These are phyloP conservation scores for Cokeromyces recurvatus DNA, from an alignment of 371 early-diverging fungal genomes.

Conservation along the genomic window DNA sequence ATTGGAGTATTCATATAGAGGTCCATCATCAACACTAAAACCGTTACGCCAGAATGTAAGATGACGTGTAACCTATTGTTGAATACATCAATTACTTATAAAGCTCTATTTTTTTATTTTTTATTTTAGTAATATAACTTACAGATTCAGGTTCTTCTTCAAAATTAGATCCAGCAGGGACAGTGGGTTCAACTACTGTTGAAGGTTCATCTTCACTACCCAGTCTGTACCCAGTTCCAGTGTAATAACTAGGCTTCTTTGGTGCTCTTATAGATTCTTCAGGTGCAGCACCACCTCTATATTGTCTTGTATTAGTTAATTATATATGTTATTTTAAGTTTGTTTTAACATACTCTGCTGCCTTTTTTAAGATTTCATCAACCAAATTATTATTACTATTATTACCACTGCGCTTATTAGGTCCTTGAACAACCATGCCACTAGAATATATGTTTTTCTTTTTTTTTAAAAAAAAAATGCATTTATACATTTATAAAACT, in stretches of 20 bases:
- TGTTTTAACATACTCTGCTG: slow-evolving; percentile 58
- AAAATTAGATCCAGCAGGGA: slow-evolving; percentile 5
- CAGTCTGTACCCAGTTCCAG: slow-evolving; percentile 63
- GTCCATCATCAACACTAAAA: slow-evolving; percentile 93
- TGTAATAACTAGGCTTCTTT: slow-evolving; percentile 48
- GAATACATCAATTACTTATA: no score
- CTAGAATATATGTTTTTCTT: no score
- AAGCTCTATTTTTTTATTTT: no score
- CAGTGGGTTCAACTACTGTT: slow-evolving; percentile 12
- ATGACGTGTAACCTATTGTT: slow-evolving; percentile 60
- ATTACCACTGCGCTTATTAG: slow-evolving; percentile 46
- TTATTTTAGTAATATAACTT: no score
- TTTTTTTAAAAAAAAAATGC: no score
- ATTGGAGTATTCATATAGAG: slow-evolving; percentile 76
- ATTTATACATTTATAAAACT: no score
- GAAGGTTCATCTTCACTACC: slow-evolving; percentile 69
- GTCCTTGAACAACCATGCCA: slow-evolving; percentile 70
- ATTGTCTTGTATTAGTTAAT: background rate
- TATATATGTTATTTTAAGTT: no score
- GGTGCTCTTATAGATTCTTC: slow-evolving; percentile 28
- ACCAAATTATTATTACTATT: slow-evolving; percentile 49
- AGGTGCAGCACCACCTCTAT: slow-evolving; percentile 50
- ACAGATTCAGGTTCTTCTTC: slow-evolving; percentile 31
- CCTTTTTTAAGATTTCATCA: slow-evolving; percentile 76
- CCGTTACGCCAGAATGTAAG: slow-evolving; percentile 96